These are phyloP conservation scores for Ichthyophthirius multifiliis DNA, from an alignment of 169 alveolate species.

Conservation along the genomic window DNA sequence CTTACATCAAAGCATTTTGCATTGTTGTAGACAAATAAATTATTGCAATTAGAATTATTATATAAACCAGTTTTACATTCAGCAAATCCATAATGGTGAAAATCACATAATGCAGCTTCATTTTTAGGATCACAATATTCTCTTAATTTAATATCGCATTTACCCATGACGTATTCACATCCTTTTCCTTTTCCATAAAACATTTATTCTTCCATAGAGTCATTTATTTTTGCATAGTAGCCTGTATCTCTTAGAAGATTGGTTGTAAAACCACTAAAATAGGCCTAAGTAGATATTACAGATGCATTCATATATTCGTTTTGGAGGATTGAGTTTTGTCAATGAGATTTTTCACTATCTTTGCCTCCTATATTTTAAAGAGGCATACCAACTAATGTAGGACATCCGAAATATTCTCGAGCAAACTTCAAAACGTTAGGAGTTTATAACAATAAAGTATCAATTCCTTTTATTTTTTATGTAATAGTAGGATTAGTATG, in stretches of 20 bases:
- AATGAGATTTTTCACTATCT: slow-evolving; percentile 58
- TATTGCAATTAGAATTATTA: background rate
- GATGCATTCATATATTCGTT: slow-evolving; percentile 58
- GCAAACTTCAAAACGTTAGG: slow-evolving; percentile 42
- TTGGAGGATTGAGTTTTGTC: slow-evolving; percentile 43
- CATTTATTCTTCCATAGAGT: background rate
- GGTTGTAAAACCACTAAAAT: background rate
- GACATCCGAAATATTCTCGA: slow-evolving; percentile 42
- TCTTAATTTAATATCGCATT: background rate
- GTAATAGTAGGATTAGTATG: background rate
- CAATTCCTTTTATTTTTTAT: background rate
- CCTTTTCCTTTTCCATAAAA: background rate
- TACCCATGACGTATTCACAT: background rate
- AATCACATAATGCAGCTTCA: background rate
- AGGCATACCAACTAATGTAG: slow-evolving; percentile 38
- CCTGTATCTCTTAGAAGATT: background rate
- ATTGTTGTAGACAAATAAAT: background rate
- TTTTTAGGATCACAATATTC: background rate
- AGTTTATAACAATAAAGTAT: slow-evolving; percentile 3
- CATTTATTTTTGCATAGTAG: background rate
- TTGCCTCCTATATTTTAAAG: slow-evolving; percentile 52
- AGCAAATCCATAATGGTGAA: background rate
- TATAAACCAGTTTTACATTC: background rate
- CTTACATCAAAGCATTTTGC: background rate
- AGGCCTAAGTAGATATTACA: background rate